These are phyloP conservation scores for Cadophora luteo-olivacea DNA, from an alignment of 2,329 filamentous ascomycete species.

Conservation along the genomic window DNA sequence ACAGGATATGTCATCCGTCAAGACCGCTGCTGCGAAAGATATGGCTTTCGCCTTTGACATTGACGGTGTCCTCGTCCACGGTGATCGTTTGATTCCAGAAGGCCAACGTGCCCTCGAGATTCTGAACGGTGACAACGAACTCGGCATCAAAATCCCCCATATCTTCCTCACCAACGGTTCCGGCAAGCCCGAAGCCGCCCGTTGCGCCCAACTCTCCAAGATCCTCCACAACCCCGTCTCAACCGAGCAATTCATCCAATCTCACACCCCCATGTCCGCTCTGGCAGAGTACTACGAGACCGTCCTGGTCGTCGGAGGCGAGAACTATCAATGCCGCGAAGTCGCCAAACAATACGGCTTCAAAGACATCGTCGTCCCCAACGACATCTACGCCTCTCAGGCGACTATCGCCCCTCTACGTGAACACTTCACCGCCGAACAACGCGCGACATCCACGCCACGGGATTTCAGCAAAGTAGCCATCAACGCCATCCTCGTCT, in stretches of 20 bases:
- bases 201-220: slow-evolving; percentile 69
- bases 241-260: slow-evolving; percentile 79
- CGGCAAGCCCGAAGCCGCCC: slow-evolving; percentile 71
- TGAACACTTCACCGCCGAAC: slow-evolving; percentile 67
- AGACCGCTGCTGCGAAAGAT: slow-evolving; percentile 74
- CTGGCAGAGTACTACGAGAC: slow-evolving; percentile 79
- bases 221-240: slow-evolving; percentile 70
- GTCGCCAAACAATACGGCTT: slow-evolving; percentile 78
- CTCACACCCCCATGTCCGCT: slow-evolving; percentile 79
- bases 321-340: slow-evolving; percentile 76
- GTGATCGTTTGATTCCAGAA: slow-evolving; percentile 73
- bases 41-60: slow-evolving; percentile 85
- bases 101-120: slow-evolving; percentile 71
- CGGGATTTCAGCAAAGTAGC: slow-evolving; percentile 75
- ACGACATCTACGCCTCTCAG: slow-evolving; percentile 76
- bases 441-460: slow-evolving; percentile 70
- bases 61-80: slow-evolving; percentile 77
- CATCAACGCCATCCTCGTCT: slow-evolving; percentile 78
- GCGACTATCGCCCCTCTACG: slow-evolving; percentile 72
- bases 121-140: slow-evolving; percentile 77
- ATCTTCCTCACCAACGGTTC: slow-evolving; percentile 80
- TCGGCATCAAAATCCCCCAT: slow-evolving; percentile 78
- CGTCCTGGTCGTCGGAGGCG: slow-evolving; percentile 76
- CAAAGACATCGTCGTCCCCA: slow-evolving; percentile 74
- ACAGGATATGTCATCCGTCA: slow-evolving; percentile 70